Evolutionary conservation across 2,329 filamentous ascomycete species (phyloP).

Genomic region (Fusarium marasasianum): DNA sequence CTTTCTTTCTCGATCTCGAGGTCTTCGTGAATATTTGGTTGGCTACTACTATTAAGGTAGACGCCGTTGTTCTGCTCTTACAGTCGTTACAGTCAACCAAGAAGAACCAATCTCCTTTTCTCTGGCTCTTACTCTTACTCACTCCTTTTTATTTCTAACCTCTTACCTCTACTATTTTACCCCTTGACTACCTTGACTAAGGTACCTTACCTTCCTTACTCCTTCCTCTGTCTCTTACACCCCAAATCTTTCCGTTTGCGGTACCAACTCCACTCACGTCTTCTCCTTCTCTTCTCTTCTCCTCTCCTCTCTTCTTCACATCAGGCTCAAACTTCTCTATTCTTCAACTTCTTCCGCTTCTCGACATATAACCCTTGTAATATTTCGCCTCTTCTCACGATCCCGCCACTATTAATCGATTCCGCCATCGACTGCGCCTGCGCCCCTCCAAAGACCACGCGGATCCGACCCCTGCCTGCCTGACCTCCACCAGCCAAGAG

Average conservation of each 20-base stretch:
- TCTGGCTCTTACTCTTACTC: neutral
- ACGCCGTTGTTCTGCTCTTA: neutral
- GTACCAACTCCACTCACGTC: conserved; percentile 1
- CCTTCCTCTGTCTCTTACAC: conserved; percentile 4
- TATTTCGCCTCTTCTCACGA: conserved; percentile 8
- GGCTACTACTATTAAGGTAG: neutral
- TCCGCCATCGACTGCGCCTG: conserved; percentile 20
- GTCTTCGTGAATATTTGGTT: conserved; percentile 8
- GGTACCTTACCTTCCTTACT: neutral
- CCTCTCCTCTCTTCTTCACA: neutral
- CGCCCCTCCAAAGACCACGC: conserved; percentile 33
- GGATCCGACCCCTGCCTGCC: conserved; percentile 38
- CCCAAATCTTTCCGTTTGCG: conserved; percentile 21
- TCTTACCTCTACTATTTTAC: neutral
- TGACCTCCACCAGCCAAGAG: conserved; percentile 35
- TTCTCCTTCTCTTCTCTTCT: neutral
- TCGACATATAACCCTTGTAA: neutral
- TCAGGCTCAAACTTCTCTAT: neutral
- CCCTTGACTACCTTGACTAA: neutral
- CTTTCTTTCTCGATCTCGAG: neutral
- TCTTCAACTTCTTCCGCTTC: neutral
- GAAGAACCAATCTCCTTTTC: conserved; percentile 17
- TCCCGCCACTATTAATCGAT: conserved; percentile 22
- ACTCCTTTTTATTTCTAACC: conserved; percentile 1
- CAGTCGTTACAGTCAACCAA: neutral